phyloP scores from a whole-genome alignment of 768 basidiomycete species.

The Suillus lakei region DNA sequence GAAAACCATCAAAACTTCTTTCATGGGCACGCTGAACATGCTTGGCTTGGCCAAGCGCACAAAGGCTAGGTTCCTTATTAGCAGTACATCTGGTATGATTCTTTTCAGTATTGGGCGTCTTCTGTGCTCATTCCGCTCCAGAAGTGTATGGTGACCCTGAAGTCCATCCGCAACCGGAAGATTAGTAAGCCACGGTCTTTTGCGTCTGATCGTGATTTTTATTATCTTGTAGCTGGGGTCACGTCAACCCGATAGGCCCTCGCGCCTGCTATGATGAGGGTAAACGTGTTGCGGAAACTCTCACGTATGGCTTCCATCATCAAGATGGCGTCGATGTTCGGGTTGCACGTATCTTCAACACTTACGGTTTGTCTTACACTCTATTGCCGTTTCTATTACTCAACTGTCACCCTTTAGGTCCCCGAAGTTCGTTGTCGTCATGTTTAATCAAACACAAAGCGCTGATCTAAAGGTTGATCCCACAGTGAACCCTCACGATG shows the following conservation, averaged over 20 bases:
- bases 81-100: slow-evolving; percentile 85
- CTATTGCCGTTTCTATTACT: not conserved
- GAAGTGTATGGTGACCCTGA: slow-evolving; percentile 99
- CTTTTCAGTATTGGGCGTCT: not conserved
- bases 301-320: slow-evolving; percentile 94
- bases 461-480: slow-evolving; percentile 9
- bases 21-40: slow-evolving; percentile 99
- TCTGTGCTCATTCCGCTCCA: slow-evolving; percentile 30
- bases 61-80: slow-evolving; percentile 96
- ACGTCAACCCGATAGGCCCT: slow-evolving; percentile 98
- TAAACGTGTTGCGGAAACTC: slow-evolving; percentile 97
- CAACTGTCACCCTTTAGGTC: slow-evolving; percentile 37
- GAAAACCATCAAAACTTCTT: slow-evolving; percentile 98
- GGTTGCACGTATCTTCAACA: slow-evolving; percentile 98
- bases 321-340: slow-evolving; percentile 96
- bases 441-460: slow-evolving; percentile 1
- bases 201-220: slow-evolving; percentile 18
- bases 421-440: slow-evolving; percentile 57
- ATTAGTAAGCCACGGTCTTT: slow-evolving; percentile 69
- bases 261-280: slow-evolving; percentile 99
- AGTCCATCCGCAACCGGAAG: slow-evolving; percentile 95
- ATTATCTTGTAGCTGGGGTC: slow-evolving; percentile 75
- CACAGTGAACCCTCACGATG: slow-evolving; percentile 93
- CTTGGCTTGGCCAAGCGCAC: slow-evolving; percentile 96
- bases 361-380: slow-evolving; percentile 59